Percentiles rank a stretch among this genome's conserved stretches.
phyloP scores from a whole-genome alignment of 2,329 filamentous ascomycete species.

The Botryotinia calthae region DNA sequence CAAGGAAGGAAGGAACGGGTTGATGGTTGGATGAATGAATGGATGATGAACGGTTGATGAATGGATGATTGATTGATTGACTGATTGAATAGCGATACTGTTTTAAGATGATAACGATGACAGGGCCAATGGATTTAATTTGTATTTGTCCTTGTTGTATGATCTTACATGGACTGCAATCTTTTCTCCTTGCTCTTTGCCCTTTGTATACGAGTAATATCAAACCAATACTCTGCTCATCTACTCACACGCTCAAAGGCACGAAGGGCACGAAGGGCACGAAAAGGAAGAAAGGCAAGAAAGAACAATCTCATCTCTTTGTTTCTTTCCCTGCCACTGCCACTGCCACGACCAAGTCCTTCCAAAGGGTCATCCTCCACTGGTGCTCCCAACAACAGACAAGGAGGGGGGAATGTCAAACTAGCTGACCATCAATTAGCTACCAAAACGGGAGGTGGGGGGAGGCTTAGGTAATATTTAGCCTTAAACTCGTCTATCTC shows the following conservation, averaged over 20 bases:
- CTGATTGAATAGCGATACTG: not conserved
- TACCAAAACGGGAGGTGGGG: not conserved
- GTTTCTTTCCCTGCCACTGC: not conserved
- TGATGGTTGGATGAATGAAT: too few species aligned
- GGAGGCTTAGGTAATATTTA: not conserved
- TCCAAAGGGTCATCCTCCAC: not conserved
- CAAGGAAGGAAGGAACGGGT: not conserved
- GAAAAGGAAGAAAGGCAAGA: too few species aligned
- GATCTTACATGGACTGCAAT: not conserved
- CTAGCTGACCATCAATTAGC: not conserved
- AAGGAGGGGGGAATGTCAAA: not conserved
- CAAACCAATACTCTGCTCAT: not conserved
- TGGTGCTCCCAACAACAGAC: not conserved
- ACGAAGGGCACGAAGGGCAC: too few species aligned
- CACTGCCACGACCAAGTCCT: too few species aligned
- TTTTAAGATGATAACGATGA: not conserved
- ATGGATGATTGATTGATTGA: not conserved
- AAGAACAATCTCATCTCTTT: not conserved
- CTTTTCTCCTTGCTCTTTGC: too few species aligned
- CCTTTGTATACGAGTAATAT: not conserved
- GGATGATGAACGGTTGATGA: not conserved
- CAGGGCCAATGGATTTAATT: not conserved
- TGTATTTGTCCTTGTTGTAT: too few species aligned
- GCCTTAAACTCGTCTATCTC: not conserved
- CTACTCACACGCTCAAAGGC: too few species aligned